These are phyloP conservation scores for Hypoxylon sp. DNA, from an alignment of 2,329 filamentous ascomycete genomes.

Conservation along the genomic window DNA sequence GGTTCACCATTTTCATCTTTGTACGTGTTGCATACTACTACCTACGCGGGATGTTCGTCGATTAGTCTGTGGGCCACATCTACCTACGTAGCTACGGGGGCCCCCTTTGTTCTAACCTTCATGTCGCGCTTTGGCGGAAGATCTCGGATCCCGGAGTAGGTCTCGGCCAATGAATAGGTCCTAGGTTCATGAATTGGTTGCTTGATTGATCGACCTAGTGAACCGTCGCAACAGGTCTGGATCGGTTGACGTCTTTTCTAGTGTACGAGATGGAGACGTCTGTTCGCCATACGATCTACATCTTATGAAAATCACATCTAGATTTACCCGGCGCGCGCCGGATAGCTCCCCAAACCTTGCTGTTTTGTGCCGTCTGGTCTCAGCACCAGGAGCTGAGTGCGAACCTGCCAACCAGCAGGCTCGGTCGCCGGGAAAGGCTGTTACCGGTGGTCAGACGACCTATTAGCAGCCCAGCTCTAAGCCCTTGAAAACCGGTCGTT, in stretches of 20 bases:
- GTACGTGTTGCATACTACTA: slow-evolving; percentile 38
- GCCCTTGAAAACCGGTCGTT: slow-evolving; percentile 24
- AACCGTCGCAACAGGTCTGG: slow-evolving; percentile 25
- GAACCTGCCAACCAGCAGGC: slow-evolving; percentile 37
- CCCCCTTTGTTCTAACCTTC: slow-evolving; percentile 12
- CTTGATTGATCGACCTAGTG: slow-evolving; percentile 41
- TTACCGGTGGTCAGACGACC: slow-evolving; percentile 37
- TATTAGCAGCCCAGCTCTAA: slow-evolving; percentile 17
- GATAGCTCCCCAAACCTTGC: slow-evolving; percentile 16
- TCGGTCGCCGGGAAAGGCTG: slow-evolving; percentile 36
- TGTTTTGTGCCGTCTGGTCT: slow-evolving; percentile 15
- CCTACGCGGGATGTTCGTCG: slow-evolving; percentile 37
- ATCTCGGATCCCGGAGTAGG: slow-evolving; percentile 45
- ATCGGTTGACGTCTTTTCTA: slow-evolving; percentile 25
- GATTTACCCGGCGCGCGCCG: slow-evolving; percentile 35
- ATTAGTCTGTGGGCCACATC: slow-evolving; percentile 19
- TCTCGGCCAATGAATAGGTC: slow-evolving; percentile 41
- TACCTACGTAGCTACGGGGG: slow-evolving; percentile 4
- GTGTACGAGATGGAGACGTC: slow-evolving; percentile 11
- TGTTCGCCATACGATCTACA: slow-evolving; percentile 40
- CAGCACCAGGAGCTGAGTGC: slow-evolving; percentile 38
- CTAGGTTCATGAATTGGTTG: slow-evolving; percentile 39
- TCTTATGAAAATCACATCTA: slow-evolving; percentile 43
- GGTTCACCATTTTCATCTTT: slow-evolving; percentile 21
- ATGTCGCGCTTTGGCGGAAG: slow-evolving; percentile 39